Conservation (phyloP, 2,329 filamentous ascomycete genomes). For the Metarhizium rileyi region DNA sequence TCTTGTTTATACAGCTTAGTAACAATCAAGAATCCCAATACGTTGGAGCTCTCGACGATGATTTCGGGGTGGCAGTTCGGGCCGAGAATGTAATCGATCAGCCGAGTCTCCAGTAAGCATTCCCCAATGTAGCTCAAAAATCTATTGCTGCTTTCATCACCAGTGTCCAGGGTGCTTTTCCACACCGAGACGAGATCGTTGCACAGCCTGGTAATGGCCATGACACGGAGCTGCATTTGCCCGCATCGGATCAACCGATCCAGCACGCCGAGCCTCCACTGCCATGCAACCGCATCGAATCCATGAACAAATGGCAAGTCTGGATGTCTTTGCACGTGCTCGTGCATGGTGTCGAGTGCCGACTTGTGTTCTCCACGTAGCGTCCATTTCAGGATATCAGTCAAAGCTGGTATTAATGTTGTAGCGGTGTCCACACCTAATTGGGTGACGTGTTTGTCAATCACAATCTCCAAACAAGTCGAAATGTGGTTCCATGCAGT, state of each 20-base stretch:
- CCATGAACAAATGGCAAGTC: constrained; percentile 28
- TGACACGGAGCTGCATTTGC: constrained; percentile 83
- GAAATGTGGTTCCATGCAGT: constrained; percentile 34
- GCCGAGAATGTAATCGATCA: constrained; percentile 81
- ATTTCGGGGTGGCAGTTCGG: constrained; percentile 89
- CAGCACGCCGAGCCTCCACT: constrained; percentile 62
- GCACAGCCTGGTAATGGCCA: constrained; percentile 68
- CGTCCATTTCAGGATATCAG: constrained; percentile 32
- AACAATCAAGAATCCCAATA: constrained; percentile 78
- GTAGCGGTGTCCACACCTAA: constrained; percentile 36
- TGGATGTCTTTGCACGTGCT: constrained; percentile 21
- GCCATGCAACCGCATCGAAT: constrained; percentile 42
- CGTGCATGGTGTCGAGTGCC: constrained; percentile 20
- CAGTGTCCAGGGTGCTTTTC: constrained; percentile 42
- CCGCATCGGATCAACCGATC: constrained; percentile 69
- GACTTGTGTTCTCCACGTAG: constrained; percentile 28
- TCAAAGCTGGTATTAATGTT: constrained; percentile 29
- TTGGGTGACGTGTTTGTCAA: constrained; percentile 47
- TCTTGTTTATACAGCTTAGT: constrained; percentile 61
- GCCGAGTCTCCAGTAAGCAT: constrained; percentile 57
- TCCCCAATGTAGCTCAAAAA: constrained; percentile 59
- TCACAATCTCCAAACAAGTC: constrained; percentile 31
- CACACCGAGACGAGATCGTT: constrained; percentile 58
- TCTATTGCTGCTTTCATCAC: constrained; percentile 27
- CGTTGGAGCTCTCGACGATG: constrained; percentile 69